phyloP scores from a whole-genome alignment of 1,284 basidiomycete species.

The Tilletia horrida region DNA sequence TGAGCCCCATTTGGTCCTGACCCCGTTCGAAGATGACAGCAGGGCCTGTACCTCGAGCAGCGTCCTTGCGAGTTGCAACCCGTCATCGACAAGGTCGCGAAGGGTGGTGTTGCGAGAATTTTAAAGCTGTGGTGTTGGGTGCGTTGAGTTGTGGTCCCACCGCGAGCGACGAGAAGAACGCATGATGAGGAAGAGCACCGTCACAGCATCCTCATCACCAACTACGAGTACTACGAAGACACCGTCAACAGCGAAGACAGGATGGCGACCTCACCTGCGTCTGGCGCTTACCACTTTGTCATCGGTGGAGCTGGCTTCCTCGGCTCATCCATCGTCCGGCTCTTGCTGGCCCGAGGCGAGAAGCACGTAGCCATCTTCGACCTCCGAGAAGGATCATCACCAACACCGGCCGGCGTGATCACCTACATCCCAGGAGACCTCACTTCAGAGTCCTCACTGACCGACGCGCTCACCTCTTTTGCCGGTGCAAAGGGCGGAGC shows the following conservation, averaged over 20 bases:
- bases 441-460: constrained; percentile 37
- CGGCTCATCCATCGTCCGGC: constrained; percentile 47
- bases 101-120: no score
- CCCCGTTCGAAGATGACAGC: no score
- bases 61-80: no score
- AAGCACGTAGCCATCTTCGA: constrained; percentile 48
- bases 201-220: not conserved
- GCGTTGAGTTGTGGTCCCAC: no score
- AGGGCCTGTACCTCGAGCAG: no score
- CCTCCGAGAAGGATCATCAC: constrained; percentile 23
- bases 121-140: no score
- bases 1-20: no score
- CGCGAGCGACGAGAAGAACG: not conserved
- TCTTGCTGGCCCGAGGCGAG: constrained; percentile 49
- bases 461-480: constrained; percentile 11
- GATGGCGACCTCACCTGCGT: constrained; percentile 11
- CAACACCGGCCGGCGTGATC: constrained; percentile 25
- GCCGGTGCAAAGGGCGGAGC: constrained; percentile 21
- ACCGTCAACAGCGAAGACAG: not conserved
- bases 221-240: not conserved
- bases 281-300: constrained; percentile 37
- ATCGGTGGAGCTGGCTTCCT: constrained; percentile 53
- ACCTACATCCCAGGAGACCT: constrained; percentile 38
- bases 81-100: no score
- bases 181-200: not conserved